Evolutionary conservation across 805 yeast species (phyloP), one percentile per base, ranked within the genome.

Genomic region (Suhomyces emberorum): DNA sequence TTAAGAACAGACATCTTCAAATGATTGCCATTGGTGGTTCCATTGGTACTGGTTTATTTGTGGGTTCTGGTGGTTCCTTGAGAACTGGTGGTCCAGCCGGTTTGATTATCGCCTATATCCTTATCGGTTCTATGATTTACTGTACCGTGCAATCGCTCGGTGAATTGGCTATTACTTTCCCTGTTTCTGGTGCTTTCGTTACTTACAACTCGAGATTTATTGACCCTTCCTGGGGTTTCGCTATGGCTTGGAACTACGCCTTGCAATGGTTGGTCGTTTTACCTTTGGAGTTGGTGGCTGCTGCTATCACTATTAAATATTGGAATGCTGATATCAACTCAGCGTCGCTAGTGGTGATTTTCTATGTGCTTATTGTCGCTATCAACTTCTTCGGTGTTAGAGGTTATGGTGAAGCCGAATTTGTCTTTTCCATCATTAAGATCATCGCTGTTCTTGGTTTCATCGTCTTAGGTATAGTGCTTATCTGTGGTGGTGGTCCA

Each of bases 11-110:
- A 52, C 91, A 85, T 55, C 60, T 85, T 47, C 79, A 81, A 42
- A 80, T 83, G 87, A 85, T 85, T 61, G 88, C 93, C 34, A 69
- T 85, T 43, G 93, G 91, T 47, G 89, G 91, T 28, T 74, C 83
- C 41, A 84, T 86, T 47, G 95, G 95, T 49, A 81, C 91, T 7
- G 95, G 93, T 52, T 67, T 87, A 34, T 78, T 87, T 43, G 83
- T 87, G 21, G 87, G 88, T 52, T 74, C 88, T 2, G 85, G 86
- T 41, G 59, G 70, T 12, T 74, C 85, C 2, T 60, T 84, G 34
- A 47, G 70, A 14, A 65, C 70, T 21, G 84, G 87, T 55, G 93
- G 93, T 18, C 91, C 93, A n/a, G 85, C 82, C 4, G 70, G 68
- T 37, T 48, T 67, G 6, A 51, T 67, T 29, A 55, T 67, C 34